phyloP scores from a whole-genome alignment of 2,329 filamentous ascomycete genomes.

The Dactylellina parvicollis region DNA sequence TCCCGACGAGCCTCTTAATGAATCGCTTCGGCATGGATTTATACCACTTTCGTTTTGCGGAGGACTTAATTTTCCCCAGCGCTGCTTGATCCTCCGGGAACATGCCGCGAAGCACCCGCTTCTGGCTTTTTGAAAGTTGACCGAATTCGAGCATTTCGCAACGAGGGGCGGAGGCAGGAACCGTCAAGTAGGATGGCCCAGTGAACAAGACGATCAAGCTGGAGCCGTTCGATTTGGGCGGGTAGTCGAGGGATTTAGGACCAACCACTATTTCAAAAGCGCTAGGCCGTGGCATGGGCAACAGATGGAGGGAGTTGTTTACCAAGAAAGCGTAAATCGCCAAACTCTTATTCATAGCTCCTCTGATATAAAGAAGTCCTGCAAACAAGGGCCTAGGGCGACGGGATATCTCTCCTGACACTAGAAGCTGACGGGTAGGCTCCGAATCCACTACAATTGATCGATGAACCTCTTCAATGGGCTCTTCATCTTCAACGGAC shows the following conservation, averaged over 20 bases:
- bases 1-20: not conserved
- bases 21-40: not conserved
- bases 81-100: not conserved
- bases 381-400: not conserved
- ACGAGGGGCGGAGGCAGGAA: not conserved
- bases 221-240: not conserved
- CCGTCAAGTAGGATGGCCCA: not conserved
- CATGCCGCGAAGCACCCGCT: not conserved
- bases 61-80: not conserved
- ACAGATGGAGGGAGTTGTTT: constrained; percentile 5
- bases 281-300: constrained; percentile 2
- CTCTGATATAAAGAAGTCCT: not conserved
- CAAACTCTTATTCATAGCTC: not conserved
- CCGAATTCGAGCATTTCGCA: not conserved
- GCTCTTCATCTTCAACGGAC: too few species aligned
- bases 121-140: not conserved
- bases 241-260: not conserved
- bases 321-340: constrained; percentile 10
- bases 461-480: too few species aligned
- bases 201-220: not conserved
- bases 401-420: not conserved
- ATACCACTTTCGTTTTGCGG: not conserved
- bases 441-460: too few species aligned
- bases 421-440: too few species aligned
- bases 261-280: not conserved